These are phyloP conservation scores for Lepraria neglecta DNA, from an alignment of 495 filamentous ascomycete genomes.

Conservation along the genomic window DNA sequence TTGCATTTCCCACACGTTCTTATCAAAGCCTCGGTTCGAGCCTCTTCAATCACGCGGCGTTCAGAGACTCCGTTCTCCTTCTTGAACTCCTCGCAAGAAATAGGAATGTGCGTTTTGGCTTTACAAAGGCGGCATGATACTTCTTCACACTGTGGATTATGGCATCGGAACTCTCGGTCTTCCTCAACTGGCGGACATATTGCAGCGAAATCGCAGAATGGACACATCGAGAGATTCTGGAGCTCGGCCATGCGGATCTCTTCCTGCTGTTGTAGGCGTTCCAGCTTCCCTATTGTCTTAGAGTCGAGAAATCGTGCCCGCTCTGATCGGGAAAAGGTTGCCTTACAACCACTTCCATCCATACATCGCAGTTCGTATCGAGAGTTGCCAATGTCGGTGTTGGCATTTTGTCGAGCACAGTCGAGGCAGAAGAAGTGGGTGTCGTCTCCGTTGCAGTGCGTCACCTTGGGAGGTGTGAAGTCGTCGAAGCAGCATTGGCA, in stretches of 20 bases:
- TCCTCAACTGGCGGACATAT: slow-evolving; percentile 61
- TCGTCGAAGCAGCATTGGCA: slow-evolving; percentile 69
- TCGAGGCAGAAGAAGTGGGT: slow-evolving; percentile 62
- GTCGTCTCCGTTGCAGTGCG: slow-evolving; percentile 55
- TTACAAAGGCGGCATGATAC: slow-evolving; percentile 69
- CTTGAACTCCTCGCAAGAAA: slow-evolving; percentile 61
- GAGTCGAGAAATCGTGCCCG: slow-evolving; percentile 52
- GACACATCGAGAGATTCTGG: slow-evolving; percentile 62
- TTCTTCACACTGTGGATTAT: slow-evolving; percentile 55
- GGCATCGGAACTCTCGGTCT: slow-evolving; percentile 70
- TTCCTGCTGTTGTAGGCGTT: slow-evolving; percentile 62
- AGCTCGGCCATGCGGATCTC: slow-evolving; percentile 59
- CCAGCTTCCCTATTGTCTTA: slow-evolving; percentile 51
- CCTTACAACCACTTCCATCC: slow-evolving; percentile 46
- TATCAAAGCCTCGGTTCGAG: slow-evolving; percentile 72
- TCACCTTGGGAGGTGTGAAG: slow-evolving; percentile 56
- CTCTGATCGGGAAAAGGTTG: slow-evolving; percentile 44
- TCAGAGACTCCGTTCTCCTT: slow-evolving; percentile 53
- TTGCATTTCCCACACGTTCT: slow-evolving; percentile 62
- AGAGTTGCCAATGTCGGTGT: slow-evolving; percentile 57
- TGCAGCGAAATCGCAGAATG: slow-evolving; percentile 77
- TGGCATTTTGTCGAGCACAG: slow-evolving; percentile 60
- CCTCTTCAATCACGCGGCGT: slow-evolving; percentile 69
- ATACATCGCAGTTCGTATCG: slow-evolving; percentile 56
- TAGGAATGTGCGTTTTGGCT: slow-evolving; percentile 65